These are phyloP conservation scores for Pleurostoma richardsiae DNA, from an alignment of 2,329 filamentous ascomycete species.

Conservation along the genomic window DNA sequence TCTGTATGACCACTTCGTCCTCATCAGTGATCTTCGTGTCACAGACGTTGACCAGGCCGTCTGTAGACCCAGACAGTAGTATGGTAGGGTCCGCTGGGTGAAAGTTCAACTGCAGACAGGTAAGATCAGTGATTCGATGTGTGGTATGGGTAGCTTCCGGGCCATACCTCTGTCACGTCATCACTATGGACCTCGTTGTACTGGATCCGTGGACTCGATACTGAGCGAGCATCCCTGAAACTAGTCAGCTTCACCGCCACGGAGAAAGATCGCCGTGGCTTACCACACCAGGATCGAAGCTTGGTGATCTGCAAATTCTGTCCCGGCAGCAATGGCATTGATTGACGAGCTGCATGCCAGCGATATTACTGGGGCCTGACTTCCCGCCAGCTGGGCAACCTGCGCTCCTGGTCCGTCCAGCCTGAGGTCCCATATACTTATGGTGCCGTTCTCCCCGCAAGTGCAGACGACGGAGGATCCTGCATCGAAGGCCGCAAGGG, in stretches of 20 bases:
- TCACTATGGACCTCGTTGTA: constrained; percentile 65
- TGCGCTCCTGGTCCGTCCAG: constrained; percentile 29
- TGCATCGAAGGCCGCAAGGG: constrained; percentile 50
- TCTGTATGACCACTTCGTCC: constrained; percentile 72
- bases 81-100: constrained; percentile 56
- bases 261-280: constrained; percentile 8
- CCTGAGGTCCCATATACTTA: constrained; percentile 63
- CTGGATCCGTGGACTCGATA: constrained; percentile 38
- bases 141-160: not conserved
- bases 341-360: constrained; percentile 54
- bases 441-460: constrained; percentile 65
- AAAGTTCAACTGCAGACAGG: constrained; percentile 43
- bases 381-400: constrained; percentile 40
- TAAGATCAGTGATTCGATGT: not conserved
- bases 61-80: constrained; percentile 72
- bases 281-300: constrained; percentile 60
- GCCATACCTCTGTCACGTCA: constrained; percentile 54
- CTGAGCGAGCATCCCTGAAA: constrained; percentile 52
- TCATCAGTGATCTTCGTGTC: constrained; percentile 67
- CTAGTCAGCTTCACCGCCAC: not conserved
- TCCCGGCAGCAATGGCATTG: constrained; percentile 64
- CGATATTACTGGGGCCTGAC: constrained; percentile 52
- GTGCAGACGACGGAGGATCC: constrained; percentile 56
- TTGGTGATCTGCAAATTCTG: constrained; percentile 62
- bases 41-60: constrained; percentile 74